Conservation (phyloP, 371 early-diverging fungal species). For the Mucor ambiguus region DNA sequence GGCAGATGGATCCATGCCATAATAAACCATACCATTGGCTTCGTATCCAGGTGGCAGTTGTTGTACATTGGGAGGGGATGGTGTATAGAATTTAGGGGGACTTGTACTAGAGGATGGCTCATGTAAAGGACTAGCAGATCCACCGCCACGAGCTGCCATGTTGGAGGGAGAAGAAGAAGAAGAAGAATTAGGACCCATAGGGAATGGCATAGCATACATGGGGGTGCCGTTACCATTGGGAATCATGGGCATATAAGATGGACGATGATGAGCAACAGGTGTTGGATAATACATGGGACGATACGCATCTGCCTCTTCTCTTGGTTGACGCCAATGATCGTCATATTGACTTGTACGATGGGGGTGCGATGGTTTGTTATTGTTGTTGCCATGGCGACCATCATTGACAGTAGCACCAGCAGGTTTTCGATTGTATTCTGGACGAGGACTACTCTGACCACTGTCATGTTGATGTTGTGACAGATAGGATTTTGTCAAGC, state of each 20-base stretch:
- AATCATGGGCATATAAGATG: conserved; percentile 27
- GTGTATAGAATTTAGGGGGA: conserved; percentile 3
- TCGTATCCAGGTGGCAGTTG: conserved; percentile 30
- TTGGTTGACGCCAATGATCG: conserved; percentile 25
- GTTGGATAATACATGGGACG: conserved; percentile 18
- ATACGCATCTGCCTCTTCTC: not conserved
- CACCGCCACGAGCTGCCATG: not conserved
- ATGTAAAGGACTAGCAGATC: not conserved
- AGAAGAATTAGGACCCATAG: conserved; percentile 15
- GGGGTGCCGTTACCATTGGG: conserved; percentile 21
- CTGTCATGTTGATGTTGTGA: not conserved
- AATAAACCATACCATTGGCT: conserved; percentile 48
- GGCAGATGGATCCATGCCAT: conserved; percentile 32
- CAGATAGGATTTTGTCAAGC: not conserved
- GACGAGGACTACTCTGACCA: conserved; percentile 8
- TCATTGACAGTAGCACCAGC: no score
- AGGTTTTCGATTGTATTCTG: not conserved
- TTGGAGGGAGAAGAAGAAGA: not conserved
- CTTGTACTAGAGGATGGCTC: not conserved
- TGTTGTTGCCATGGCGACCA: not conserved
- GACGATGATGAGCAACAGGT: conserved; percentile 9
- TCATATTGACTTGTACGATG: conserved; percentile 11
- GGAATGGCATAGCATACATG: conserved; percentile 29
- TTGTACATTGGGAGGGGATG: conserved; percentile 11
- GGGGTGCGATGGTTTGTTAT: not conserved